phyloP scores from a whole-genome alignment of 768 basidiomycete genomes.

The Termitomyces sp. region DNA sequence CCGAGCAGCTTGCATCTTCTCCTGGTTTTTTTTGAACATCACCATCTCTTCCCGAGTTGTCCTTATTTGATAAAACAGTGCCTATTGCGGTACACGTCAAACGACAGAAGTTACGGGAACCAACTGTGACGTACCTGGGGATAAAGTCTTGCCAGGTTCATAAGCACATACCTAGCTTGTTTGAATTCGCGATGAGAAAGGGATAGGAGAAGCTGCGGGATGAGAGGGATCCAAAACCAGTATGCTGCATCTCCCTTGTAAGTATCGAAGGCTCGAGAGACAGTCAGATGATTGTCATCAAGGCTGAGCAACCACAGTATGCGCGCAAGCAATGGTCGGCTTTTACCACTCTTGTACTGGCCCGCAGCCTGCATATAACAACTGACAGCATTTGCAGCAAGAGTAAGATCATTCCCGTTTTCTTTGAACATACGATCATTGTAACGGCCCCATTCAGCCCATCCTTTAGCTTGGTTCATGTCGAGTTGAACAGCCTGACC shows the following conservation, averaged over 20 bases:
- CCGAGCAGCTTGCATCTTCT: constrained; percentile 37
- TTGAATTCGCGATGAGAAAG: constrained; percentile 90
- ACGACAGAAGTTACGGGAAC: background rate
- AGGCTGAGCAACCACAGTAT: constrained; percentile 96
- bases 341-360: constrained; percentile 90
- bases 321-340: constrained; percentile 84
- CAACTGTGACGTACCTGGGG: constrained; percentile 68
- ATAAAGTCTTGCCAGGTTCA: constrained; percentile 86
- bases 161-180: constrained; percentile 84
- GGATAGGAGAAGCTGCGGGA: constrained; percentile 90
- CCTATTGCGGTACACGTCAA: constrained; percentile 42
- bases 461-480: constrained; percentile 91
- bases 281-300: constrained; percentile 72
- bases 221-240: constrained; percentile 99
- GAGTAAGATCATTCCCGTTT: constrained; percentile 62
- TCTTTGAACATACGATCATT: constrained; percentile 95
- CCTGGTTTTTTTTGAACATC: constrained; percentile 36
- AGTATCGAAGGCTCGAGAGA: constrained; percentile 83
- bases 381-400: constrained; percentile 90
- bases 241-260: constrained; percentile 96
- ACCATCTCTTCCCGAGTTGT: constrained; percentile 54
- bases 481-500: constrained; percentile 96
- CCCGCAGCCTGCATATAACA: constrained; percentile 98
- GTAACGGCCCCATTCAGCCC: constrained; percentile 97
- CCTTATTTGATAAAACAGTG: constrained; percentile 91